These are phyloP conservation scores for Reticulascus tulasneorum DNA, from an alignment of 2,329 filamentous ascomycete genomes.

Conservation along the genomic window DNA sequence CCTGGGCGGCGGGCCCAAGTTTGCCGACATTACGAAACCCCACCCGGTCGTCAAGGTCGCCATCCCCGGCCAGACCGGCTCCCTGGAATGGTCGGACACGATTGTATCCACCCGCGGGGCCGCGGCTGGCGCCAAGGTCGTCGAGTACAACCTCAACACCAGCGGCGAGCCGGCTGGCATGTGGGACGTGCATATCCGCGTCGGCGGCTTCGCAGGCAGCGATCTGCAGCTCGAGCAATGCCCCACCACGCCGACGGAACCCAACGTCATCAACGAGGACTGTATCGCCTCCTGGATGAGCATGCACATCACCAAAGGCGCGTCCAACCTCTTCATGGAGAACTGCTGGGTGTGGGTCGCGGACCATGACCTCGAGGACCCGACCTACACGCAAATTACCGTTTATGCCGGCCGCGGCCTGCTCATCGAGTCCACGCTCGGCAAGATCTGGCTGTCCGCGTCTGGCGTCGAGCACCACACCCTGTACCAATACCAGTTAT, in stretches of 20 bases:
- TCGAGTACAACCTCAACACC: slow-evolving; percentile 68
- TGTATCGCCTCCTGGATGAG: slow-evolving; percentile 41
- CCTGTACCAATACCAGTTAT: slow-evolving; percentile 67
- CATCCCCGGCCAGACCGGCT: slow-evolving; percentile 55
- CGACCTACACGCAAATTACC: slow-evolving; percentile 42
- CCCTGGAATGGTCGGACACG: slow-evolving; percentile 68
- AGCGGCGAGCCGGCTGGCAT: slow-evolving; percentile 46
- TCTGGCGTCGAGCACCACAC: slow-evolving; percentile 63
- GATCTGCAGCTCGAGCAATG: slow-evolving; percentile 61
- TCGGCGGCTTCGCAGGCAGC: slow-evolving; percentile 69
- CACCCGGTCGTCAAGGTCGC: slow-evolving; percentile 66
- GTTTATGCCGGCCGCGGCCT: slow-evolving; percentile 51
- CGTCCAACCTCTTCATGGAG: slow-evolving; percentile 36
- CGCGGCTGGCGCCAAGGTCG: slow-evolving; percentile 63
- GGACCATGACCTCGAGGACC: slow-evolving; percentile 53
- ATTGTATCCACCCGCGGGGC: slow-evolving; percentile 66
- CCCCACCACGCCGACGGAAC: slow-evolving; percentile 37
- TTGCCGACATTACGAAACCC: slow-evolving; percentile 54
- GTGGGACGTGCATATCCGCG: slow-evolving; percentile 75
- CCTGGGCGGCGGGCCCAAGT: slow-evolving; percentile 52
- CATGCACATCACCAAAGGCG: slow-evolving; percentile 35
- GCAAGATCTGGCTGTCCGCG: slow-evolving; percentile 58
- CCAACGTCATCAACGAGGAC: slow-evolving; percentile 19
- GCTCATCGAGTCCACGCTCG: slow-evolving; percentile 38
- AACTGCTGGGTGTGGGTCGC: slow-evolving; percentile 45